These are phyloP conservation scores for Penicillium robsamsonii DNA, from an alignment of 495 filamentous ascomycete species.

Conservation along the genomic window DNA sequence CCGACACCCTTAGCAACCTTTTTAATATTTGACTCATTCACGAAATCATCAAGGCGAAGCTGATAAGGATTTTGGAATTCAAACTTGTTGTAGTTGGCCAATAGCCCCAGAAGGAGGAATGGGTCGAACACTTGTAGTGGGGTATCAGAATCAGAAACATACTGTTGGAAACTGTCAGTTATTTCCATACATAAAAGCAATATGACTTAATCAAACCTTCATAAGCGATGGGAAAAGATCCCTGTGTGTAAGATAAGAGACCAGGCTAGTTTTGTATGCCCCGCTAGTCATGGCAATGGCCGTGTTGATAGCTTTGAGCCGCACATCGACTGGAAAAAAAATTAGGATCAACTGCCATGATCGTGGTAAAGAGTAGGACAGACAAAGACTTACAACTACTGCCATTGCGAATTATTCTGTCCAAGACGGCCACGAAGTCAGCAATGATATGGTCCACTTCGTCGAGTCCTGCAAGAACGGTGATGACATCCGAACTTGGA, in stretches of 20 bases:
- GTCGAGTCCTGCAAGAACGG: slow-evolving; percentile 81
- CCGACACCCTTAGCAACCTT: slow-evolving; percentile 77
- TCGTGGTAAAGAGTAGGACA: neutral
- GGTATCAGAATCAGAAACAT: slow-evolving; percentile 77
- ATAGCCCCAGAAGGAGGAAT: slow-evolving; percentile 79
- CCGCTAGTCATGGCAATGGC: slow-evolving; percentile 84
- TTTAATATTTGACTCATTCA: slow-evolving; percentile 83
- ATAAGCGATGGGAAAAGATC: slow-evolving; percentile 93
- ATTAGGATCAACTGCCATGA: slow-evolving; percentile 6
- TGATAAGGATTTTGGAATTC: slow-evolving; percentile 98
- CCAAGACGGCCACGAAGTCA: slow-evolving; percentile 81
- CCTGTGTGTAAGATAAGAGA: slow-evolving; percentile 92
- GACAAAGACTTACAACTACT: slow-evolving; percentile 57
- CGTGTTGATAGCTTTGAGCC: slow-evolving; percentile 75
- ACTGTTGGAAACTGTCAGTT: slow-evolving; percentile 48
- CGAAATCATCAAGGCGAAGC: slow-evolving; percentile 92
- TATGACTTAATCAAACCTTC: slow-evolving; percentile 60
- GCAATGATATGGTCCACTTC: slow-evolving; percentile 81
- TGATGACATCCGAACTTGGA: slow-evolving; percentile 91
- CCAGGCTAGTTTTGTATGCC: slow-evolving; percentile 87
- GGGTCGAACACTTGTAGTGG: slow-evolving; percentile 63
- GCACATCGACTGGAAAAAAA: slow-evolving; percentile 57
- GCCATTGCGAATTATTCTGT: slow-evolving; percentile 77
- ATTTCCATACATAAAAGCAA: neutral
- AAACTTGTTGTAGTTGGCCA: slow-evolving; percentile 99